Evolutionary conservation across 129 eudicot species (phyloP).

Genomic region (Kitagawia praeruptora): DNA sequence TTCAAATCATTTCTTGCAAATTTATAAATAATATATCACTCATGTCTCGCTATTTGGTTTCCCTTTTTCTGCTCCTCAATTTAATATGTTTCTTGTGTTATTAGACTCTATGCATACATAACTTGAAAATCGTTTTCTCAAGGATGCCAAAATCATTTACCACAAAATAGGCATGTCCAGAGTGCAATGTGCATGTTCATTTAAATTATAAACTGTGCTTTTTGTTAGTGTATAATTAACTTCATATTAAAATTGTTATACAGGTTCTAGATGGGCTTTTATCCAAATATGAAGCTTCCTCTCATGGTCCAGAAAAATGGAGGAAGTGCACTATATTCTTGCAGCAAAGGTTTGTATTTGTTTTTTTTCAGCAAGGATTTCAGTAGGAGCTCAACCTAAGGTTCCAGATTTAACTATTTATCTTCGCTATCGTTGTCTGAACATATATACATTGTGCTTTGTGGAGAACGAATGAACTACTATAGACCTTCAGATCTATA

Average conservation of each 20-base stretch:
- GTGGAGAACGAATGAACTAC: not conserved
- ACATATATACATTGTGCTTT: not conserved
- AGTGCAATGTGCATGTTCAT: not conserved
- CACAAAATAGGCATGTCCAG: not conserved
- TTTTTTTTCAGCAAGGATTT: not conserved
- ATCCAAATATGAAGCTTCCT: conserved; percentile 71
- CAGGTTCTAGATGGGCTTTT: conserved; percentile 84
- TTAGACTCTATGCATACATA: not conserved
- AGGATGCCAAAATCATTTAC: not conserved
- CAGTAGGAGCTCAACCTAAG: not conserved
- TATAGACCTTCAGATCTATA: not conserved
- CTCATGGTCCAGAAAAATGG: conserved; percentile 93
- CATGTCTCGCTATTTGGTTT: not conserved
- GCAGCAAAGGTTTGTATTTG: conserved; percentile 61
- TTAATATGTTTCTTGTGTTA: not conserved
- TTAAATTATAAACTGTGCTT: conserved; percentile 1
- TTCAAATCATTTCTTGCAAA: not conserved
- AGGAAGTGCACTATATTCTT: conserved; percentile 56
- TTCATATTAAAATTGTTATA: not conserved
- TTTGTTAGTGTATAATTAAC: not conserved
- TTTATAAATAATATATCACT: not conserved
- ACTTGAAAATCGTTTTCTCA: not conserved
- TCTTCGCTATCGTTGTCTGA: not conserved
- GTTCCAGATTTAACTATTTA: not conserved
- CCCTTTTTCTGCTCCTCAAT: not conserved